Base-by-base conservation (phyloP, 306 rosid species). In the Abrus precatorius region DNA sequence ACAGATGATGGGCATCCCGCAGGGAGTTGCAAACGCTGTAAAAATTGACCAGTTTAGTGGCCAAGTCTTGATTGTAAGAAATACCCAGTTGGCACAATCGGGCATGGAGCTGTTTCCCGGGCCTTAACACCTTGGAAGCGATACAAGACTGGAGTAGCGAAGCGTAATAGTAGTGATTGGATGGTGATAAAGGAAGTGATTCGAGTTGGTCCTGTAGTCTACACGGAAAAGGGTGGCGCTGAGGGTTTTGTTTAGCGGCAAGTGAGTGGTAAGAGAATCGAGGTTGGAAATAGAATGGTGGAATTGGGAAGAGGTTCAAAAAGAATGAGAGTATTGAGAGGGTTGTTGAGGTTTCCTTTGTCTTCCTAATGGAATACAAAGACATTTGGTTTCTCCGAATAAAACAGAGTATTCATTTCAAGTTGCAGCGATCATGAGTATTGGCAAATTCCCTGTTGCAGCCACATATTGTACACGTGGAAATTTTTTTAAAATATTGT, bases 41-140 rank as follows among this genome's bases (percentile, higher is more conserved):
- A 0, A 92, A 50, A 71, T 82, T 81, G 13, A 92, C 93, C 6
- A 90, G 82, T 80, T 90, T 92, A 34, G 93, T 90, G 14, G 87
- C 92, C 49, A 89, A 75, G 10, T 65, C 47, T 45, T 28, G 59
- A 77, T 87, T 79, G 71, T 79, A 82, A 60, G 91, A 89, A 32
- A 87, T 52, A 75, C 93, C 92, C 92, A 85, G 49, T 50, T 86
- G 97, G 52, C 10, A 90, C 2, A 92, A 44, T 4, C 66, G 97
- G 7, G 90, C 93, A 45, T 92, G 95, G 44, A 90, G 86, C 79
- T 92, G 92, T 71, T 85, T 89, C 20, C 93, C 93, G 2, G 93
- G 93, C 14, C 71, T 45, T 27, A 92, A 83, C 4, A 80, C 92
- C 72, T 92, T 90, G 14, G 81, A 77, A 9, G 72, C 59, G 6